Evolutionary conservation across 192 early-diverging fungal genomes (phyloP).

Genomic region (Backusella macrospora): DNA sequence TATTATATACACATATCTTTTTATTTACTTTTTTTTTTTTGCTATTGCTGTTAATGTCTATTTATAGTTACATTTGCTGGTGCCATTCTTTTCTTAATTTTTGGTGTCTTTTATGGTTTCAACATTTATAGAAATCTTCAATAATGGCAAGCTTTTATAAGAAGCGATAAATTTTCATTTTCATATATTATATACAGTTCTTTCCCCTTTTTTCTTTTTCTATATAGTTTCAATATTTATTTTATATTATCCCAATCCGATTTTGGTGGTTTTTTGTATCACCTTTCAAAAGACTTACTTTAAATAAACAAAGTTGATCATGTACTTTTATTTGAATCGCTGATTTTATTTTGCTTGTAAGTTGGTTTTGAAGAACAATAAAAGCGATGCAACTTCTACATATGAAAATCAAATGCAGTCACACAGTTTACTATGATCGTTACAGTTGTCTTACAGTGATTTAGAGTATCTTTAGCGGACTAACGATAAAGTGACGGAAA

Average conservation of each 20-base stretch:
- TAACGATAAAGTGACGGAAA: no score
- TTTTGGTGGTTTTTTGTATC: background rate
- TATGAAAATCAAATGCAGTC: background rate
- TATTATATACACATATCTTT: constrained; percentile 17
- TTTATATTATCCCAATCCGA: background rate
- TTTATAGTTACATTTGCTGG: constrained; percentile 75
- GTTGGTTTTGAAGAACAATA: background rate
- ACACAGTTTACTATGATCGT: no score
- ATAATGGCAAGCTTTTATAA: background rate
- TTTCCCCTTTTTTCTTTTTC: background rate
- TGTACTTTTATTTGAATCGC: background rate
- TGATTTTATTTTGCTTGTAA: background rate
- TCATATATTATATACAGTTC: background rate
- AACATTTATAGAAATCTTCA: constrained; percentile 20
- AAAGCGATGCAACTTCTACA: background rate
- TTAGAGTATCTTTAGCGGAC: no score
- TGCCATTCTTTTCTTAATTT: constrained; percentile 86
- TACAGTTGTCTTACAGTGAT: no score
- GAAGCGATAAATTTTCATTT: background rate
- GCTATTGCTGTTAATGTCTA: constrained; percentile 44
- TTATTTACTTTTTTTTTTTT: constrained; percentile 48
- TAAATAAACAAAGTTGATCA: background rate
- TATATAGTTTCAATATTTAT: background rate
- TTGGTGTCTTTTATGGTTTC: constrained; percentile 52
- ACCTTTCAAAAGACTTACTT: background rate